Evolutionary conservation across 345 rosid species (phyloP).

Genomic region (Clausena lansium): DNA sequence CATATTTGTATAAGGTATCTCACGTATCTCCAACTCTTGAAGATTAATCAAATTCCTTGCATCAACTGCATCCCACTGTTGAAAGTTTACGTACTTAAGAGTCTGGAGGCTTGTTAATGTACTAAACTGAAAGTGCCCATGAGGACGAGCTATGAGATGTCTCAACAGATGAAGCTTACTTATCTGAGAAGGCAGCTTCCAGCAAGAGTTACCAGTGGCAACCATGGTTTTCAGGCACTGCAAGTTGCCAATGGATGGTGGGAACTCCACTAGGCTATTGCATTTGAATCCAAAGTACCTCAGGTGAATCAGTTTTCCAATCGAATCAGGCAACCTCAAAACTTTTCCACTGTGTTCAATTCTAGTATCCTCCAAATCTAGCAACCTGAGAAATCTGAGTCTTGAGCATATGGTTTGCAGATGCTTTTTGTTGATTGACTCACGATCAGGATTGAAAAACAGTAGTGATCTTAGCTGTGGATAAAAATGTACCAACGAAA

Average conservation of each 20-base stretch:
- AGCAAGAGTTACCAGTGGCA: conserved; percentile 1
- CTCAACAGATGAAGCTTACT: background rate
- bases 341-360: background rate
- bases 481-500: background rate
- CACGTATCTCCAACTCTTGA: background rate
- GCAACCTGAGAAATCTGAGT: conserved; percentile 14
- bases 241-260: conserved; percentile 18
- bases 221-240: conserved; percentile 4
- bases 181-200: background rate
- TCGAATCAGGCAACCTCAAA: conserved; percentile 16
- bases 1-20: background rate
- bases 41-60: background rate
- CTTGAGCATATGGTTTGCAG: background rate
- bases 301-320: conserved; percentile 21
- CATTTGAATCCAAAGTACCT: conserved; percentile 25
- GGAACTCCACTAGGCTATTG: conserved; percentile 13
- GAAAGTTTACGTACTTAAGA: background rate
- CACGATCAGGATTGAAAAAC: conserved; percentile 12
- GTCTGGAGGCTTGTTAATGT: background rate
- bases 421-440: background rate
- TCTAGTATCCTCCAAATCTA: conserved; percentile 26
- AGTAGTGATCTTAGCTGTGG: conserved; percentile 14
- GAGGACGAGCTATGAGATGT: background rate
- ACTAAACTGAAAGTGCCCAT: background rate
- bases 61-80: background rate